Evolutionary conservation across 129 eudicot genomes (phyloP).

Genomic region (Dittrichia graveolens): DNA sequence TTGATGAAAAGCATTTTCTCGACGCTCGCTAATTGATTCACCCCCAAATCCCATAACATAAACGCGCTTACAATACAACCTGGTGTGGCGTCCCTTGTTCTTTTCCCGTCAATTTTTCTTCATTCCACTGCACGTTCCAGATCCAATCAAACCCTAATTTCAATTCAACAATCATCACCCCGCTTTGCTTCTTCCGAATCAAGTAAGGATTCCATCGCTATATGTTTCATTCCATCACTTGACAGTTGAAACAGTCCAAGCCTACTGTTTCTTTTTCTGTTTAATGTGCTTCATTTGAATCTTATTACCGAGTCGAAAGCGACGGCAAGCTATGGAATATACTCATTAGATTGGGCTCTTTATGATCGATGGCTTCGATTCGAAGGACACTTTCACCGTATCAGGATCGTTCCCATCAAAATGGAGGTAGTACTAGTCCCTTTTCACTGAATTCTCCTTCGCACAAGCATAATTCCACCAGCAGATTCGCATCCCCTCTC

Average conservation of each 20-base stretch:
- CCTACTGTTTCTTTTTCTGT: not conserved
- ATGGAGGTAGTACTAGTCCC: constrained; percentile 51
- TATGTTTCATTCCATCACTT: no score
- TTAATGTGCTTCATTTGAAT: not conserved
- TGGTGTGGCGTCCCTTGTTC: not conserved
- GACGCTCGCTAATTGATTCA: no score
- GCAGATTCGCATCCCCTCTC: constrained; percentile 41
- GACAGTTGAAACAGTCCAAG: not conserved
- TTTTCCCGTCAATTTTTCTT: not conserved
- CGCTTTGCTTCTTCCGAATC: constrained; percentile 4
- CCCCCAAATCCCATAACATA: not conserved
- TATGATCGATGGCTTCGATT: constrained; percentile 80
- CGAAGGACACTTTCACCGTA: constrained; percentile 85
- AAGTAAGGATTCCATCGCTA: constrained; percentile 21
- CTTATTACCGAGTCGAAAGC: constrained; percentile 9
- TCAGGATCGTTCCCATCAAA: constrained; percentile 66
- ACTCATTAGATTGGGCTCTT: constrained; percentile 1
- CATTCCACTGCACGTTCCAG: constrained; percentile 20
- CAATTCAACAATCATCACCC: not conserved
- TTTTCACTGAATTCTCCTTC: constrained; percentile 64
- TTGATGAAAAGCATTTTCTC: not conserved
- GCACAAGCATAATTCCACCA: constrained; percentile 45
- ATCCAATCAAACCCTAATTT: constrained; percentile 30
- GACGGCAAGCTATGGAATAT: not conserved
- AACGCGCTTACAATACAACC: not conserved